Evolutionary conservation across 2,329 filamentous ascomycete genomes (phyloP), one percentile per base, ranked within the genome.

Genomic region (Microcera coccophila): DNA sequence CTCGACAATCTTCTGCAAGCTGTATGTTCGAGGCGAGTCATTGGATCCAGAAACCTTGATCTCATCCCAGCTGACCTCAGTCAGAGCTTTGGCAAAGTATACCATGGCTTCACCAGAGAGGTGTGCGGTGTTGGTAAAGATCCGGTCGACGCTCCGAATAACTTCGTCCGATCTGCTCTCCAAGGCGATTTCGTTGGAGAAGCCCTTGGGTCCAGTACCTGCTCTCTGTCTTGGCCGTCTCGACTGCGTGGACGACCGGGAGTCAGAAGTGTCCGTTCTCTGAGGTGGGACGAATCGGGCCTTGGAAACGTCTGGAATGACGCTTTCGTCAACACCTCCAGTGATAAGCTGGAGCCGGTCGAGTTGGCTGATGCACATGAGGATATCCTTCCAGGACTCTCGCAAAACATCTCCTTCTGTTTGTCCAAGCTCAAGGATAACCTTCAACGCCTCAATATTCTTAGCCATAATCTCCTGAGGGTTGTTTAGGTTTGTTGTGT

Each of bases 21-120:
- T 96, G 75, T 96, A 98, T 8, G 91, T 98, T 41, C 94, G 82
- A 10, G 93, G 93, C 17, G 89, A 94, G 47, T 98, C 93, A 60
- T 91, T 96, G 43, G 91, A 88, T 1, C 93, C 93, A 0, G 93
- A 97, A 3, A 93, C 95, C 62, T 94, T 91, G 60, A 98, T 98
- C 66, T 98, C 93, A 60, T 97, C 91, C 93, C 93, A 97, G 66
- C 91, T 97, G 52, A 98, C 91, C 62, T 96, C 90, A 7, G 88
- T 95, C 45, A 98, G 70, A 0, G 93, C 90, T 42, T 84, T 83
- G 38, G 95, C 91, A 63, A 98, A 98, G 63, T 95, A 85, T 2
- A 97, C 87, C 58, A 98, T 98, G 3, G 91, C 90, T 53, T 96
- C 90, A 45, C 90, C 90, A 4, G 87, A 90, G 3, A 98, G 76